Evolutionary conservation across 2,329 filamentous ascomycete genomes (phyloP).

Genomic region (Fusarium mexicanum): DNA sequence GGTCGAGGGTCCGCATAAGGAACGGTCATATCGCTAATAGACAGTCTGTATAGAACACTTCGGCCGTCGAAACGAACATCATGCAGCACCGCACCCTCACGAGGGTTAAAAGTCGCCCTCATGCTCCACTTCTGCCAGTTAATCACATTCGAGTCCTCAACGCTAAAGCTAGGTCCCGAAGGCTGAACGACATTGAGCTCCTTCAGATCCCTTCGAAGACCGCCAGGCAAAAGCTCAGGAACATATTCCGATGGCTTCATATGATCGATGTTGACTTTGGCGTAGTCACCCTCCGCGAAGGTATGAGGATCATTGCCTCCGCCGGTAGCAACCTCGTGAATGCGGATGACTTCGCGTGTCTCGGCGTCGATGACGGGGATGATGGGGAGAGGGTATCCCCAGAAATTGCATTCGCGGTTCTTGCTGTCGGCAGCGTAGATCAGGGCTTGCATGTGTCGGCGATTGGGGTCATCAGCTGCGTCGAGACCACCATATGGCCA

Average conservation of each 20-base stretch:
- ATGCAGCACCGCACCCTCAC: constrained; percentile 75
- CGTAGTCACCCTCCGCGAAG: not conserved
- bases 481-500: constrained; percentile 49
- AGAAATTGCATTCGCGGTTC: constrained; percentile 61
- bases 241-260: constrained; percentile 50
- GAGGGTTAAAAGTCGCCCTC: constrained; percentile 73
- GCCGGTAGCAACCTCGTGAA: constrained; percentile 49
- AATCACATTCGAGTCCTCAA: constrained; percentile 55
- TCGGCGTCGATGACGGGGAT: constrained; percentile 54
- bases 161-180: constrained; percentile 50
- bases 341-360: constrained; percentile 45
- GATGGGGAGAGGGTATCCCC: constrained; percentile 63
- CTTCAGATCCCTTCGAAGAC: constrained; percentile 62
- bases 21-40: constrained; percentile 74
- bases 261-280: constrained; percentile 22
- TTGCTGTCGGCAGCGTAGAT: constrained; percentile 46
- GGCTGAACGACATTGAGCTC: constrained; percentile 61
- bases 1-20: constrained; percentile 72
- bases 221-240: constrained; percentile 53
- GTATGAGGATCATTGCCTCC: constrained; percentile 41
- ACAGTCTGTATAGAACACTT: constrained; percentile 71
- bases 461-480: constrained; percentile 39
- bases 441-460: constrained; percentile 47
- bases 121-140: constrained; percentile 75
- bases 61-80: constrained; percentile 73